Conservation (phyloP, 257 asterid genomes). For the Salvia rosmarinus region DNA sequence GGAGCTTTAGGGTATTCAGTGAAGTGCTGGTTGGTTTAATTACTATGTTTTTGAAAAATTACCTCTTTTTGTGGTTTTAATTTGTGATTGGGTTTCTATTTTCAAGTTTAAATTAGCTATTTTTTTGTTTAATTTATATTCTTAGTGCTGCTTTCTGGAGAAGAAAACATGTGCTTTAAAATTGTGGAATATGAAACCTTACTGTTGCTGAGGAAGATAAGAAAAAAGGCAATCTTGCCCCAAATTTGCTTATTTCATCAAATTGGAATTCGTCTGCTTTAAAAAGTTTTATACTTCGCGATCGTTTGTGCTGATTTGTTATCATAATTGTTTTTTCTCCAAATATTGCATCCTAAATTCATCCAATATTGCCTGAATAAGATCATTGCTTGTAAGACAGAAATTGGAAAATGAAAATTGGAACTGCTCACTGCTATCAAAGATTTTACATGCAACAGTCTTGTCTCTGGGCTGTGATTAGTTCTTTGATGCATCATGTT, state of each 20-base stretch:
- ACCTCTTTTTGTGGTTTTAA: not conserved
- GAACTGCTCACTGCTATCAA: not conserved
- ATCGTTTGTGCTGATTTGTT: not conserved
- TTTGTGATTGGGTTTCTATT: not conserved
- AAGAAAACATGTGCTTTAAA: not conserved
- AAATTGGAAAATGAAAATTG: slow-evolving; percentile 19
- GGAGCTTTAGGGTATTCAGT: slow-evolving; percentile 37
- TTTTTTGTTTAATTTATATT: slow-evolving; percentile 25
- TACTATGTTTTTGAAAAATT: slow-evolving; percentile 11
- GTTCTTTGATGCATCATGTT: not conserved
- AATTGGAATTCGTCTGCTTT: slow-evolving; percentile 21
- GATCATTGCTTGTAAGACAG: not conserved
- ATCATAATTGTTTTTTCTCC: not conserved
- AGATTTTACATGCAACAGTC: not conserved
- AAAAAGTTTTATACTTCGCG: slow-evolving; percentile 2
- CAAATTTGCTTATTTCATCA: not conserved
- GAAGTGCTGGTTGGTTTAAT: slow-evolving; percentile 9
- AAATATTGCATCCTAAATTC: not conserved
- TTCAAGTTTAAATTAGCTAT: slow-evolving; percentile 22
- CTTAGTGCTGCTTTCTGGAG: not conserved
- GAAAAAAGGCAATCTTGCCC: slow-evolving; percentile 4
- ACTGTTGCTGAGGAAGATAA: not conserved
- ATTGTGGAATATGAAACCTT: slow-evolving; percentile 14
- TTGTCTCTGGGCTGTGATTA: not conserved
- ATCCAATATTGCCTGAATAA: slow-evolving; percentile 9